Evolutionary conservation across 2,329 filamentous ascomycete species (phyloP), one percentile per base, ranked within the genome.

Genomic region (Exophiala bonariae): DNA sequence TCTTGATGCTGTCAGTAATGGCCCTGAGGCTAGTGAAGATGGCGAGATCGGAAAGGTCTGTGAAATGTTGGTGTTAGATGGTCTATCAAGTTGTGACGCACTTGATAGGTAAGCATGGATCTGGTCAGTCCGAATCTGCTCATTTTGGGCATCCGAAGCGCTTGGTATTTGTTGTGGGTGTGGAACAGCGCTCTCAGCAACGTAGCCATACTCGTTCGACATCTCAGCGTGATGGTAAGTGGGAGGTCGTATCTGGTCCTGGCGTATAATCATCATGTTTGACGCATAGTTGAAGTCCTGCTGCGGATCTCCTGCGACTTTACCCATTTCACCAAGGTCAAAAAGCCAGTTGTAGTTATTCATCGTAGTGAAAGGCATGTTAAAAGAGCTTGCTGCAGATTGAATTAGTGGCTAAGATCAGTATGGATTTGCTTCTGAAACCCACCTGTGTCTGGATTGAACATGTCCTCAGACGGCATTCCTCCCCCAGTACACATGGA

Each of bases 311-410:
- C 3, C 55, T 32, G 5, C 14, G 3, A 38, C 22, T 20, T 32
- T 18, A n/a, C 44, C 14, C 31, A 9, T 52, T 7, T 31, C 31
- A 14, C 28, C 28, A n/a, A 65, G 59, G 31, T 79, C 75, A 56
- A 83, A 83, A 2, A 84, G 60, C 80, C 81, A 84, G 47, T 79
- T 80, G 58, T 83, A 83, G 46, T 83, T 81, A 52, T 72, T 71
- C 49, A 79, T 79, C 1, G 81, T 82, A 2, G 81, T 82, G 61
- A 81, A 84, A 4, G 81, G 81, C 66, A 82, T 81, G 44, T 84
- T 83, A 60, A 84, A 84, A 0, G 80, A 82, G 57, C 75, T 81
- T 22, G 80, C 80, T 60, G 23, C 10, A 38, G 2, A 8, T 18
- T 17, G 17, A 13, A n/a, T 11, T 37, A 3, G 19, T 19, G 3